Base-by-base conservation (phyloP, 768 basidiomycete genomes). In the Lactifluus echinatus region DNA sequence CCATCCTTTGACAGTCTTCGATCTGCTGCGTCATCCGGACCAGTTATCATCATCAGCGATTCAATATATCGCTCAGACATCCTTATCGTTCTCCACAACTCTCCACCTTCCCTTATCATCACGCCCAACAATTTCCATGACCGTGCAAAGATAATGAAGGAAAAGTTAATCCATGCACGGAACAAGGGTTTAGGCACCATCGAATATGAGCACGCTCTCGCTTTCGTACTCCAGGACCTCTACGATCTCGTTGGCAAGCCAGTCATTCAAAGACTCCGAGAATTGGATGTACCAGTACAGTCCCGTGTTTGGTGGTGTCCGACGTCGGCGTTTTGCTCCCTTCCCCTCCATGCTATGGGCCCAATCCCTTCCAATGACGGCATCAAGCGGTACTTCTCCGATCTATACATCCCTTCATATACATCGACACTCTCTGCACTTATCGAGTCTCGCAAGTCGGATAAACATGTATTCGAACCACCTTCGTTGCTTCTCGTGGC, bases 91-190 rank as follows among this genome's bases (percentile, higher is more conserved):
- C 33, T 28, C 39, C 23, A 10, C 52, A 74, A 76, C 49, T 79
- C 79, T 75, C 77, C 78, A 37, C 82, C 83, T 68, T 83, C 82
- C 78, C 29, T 36, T 4, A 29, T 57, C 12, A 14, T 44, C 3
- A 57, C 43, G 10, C 0, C 26, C 15, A 12, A 47, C 11, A 29
- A 40, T 11, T 52, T 57, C 29, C 52, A 57, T n/a, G 11, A 39
- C 4, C 50, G 21, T 10, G 56, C 44, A 6, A 50, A 5, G 0
- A 17, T 2, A 6, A 3, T 56, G 14, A 43, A 10, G 24, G 42
- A 56, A 21, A n/a, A 15, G 5, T 49, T 56, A 7, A 12, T 45
- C 7, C 7, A 5, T 5, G 34, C 17, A 8, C 31, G 47, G 7
- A 37, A 50, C 3, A 11, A 40, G 4, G 31, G 24, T 19, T 31